These are phyloP conservation scores for Aspergillus aculeatinus DNA, from an alignment of 2,329 filamentous ascomycete genomes.

Conservation along the genomic window DNA sequence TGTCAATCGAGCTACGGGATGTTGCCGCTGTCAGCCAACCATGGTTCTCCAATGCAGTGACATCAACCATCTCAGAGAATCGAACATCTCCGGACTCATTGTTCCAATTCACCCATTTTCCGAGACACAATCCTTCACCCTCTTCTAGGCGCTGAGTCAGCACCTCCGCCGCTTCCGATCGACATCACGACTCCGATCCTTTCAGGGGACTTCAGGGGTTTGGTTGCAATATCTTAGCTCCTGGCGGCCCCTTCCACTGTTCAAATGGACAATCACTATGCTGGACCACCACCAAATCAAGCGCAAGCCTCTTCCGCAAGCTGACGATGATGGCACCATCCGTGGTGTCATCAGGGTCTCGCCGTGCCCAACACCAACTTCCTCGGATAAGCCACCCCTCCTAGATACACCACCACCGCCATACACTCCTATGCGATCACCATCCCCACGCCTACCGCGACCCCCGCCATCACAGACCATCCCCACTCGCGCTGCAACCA, in stretches of 20 bases:
- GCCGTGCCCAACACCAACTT: neutral
- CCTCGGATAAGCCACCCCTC: neutral
- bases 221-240: neutral
- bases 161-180: neutral
- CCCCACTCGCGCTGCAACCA: neutral
- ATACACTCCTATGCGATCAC: neutral
- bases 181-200: slow-evolving; percentile 1
- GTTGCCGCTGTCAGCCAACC: too few species aligned
- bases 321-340: neutral
- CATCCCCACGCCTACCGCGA: neutral
- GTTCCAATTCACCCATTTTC: too few species aligned
- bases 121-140: too few species aligned
- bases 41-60: too few species aligned
- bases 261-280: neutral
- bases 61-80: too few species aligned
- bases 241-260: neutral
- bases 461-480: neutral
- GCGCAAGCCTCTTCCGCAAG: neutral
- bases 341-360: neutral
- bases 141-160: neutral
- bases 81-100: too few species aligned
- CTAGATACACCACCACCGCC: neutral
- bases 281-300: neutral
- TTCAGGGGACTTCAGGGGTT: neutral
- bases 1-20: too few species aligned